Evolutionary conservation across 2,329 filamentous ascomycete genomes (phyloP).

Genomic region (Talaromyces rugulosus): DNA sequence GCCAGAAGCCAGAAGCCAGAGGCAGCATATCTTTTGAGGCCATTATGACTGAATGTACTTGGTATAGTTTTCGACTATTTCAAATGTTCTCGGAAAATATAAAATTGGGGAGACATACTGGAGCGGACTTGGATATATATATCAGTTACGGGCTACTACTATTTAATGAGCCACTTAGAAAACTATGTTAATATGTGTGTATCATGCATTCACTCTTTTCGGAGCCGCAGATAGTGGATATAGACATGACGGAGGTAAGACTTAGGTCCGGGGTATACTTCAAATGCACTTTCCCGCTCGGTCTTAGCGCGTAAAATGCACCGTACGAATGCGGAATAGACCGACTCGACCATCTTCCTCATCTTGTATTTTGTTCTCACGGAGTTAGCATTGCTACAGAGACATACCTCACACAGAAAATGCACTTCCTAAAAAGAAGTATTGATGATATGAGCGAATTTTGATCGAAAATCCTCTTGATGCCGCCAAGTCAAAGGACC

Average conservation of each 20-base stretch:
- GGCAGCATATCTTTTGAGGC: slow-evolving; percentile 1
- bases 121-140: background rate
- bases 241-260: background rate
- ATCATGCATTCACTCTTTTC: no score
- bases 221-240: no score
- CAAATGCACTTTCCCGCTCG: background rate
- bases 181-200: no score
- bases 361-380: background rate
- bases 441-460: background rate
- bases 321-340: background rate
- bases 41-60: background rate
- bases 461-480: background rate
- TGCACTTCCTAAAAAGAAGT: background rate
- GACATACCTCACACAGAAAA: background rate
- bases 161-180: no score
- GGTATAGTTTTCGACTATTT: background rate
- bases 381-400: background rate
- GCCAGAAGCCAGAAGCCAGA: background rate
- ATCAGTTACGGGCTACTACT: background rate
- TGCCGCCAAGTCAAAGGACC: background rate
- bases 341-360: background rate
- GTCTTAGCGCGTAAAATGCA: background rate
- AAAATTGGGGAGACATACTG: background rate
- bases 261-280: background rate
- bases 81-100: background rate